Evolutionary conservation across 163 green algal species (phyloP), one percentile per base, ranked within the genome.

Genomic region (Volvox carteri): DNA sequence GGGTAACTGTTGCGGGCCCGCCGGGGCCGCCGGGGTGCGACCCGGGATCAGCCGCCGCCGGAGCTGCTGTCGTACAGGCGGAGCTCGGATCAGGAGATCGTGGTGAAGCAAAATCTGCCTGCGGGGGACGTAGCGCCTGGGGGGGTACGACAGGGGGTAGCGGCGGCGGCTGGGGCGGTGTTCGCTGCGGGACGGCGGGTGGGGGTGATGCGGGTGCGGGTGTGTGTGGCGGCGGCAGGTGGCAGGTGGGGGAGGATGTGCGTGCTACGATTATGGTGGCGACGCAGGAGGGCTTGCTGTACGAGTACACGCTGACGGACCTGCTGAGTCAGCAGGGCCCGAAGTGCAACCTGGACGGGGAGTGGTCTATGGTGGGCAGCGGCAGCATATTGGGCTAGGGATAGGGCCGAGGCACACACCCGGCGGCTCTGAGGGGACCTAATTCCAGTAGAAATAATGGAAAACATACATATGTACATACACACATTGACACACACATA

Each of bases 271-370:
- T 96, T 50, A 74, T 92, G 50, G 92, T 96, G 41, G 94, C 95
- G 0, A 96, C 92, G 12, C 72, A 87, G 25, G 92, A 92, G 19
- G 95, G 93, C 28, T 33, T 96, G 60, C 68, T 97, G 76, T 97
- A 97, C 48, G 92, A 94, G 80, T 97, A 94, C 78, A 80, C 87
- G 30, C 25, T 96, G n/a, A 88, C 89, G 21, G 84, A 93, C 14
- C 70, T 93, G 50, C 39, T 42, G 4, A 70, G 46, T 25, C 56
- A 77, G 21, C 39, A 56, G 7, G 89, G 91, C 3, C 88, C 90
- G 23, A 90, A 87, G 73, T 86, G 67, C 18, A 90, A 78, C 23
- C 75, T 95, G 37, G 87, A 92, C 23, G 93, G 93, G 3, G 92
- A 95, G 46, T 95, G 93, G 93, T 79, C 86, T 4, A 72, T 95